Base-by-base conservation (phyloP, 768 basidiomycete genomes). In the Trametes cingulata region DNA sequence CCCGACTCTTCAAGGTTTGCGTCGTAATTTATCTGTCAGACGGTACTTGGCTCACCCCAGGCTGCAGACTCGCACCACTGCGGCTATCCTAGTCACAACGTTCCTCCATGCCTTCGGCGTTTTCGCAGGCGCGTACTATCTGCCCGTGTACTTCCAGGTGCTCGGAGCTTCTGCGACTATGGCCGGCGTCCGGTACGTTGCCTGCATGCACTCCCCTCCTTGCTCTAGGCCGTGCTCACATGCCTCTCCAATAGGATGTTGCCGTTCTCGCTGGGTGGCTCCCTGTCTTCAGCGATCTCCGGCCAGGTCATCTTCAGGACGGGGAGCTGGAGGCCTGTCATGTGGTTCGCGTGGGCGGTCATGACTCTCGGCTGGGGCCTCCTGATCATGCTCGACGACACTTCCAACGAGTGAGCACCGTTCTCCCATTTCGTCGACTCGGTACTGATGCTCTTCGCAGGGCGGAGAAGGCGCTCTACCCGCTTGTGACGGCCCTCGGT, bases 91-190 rank as follows among this genome's bases (percentile, higher is more conserved):
- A 7, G 63, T 87, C 24, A 74, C 80, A 2, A 75, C 76, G 6
- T 84, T 91, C 68, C 65, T 90, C 12, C 91, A 93, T 62, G 87
- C 81, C 0, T 19, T 85, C 20, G 77, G 78, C 1, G 89, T 90
- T 73, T 88, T 90, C 65, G 71, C 73, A 12, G 82, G 82, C 79
- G 81, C 84, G 43, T 87, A 76, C 67, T 91, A 91, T 65, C 78
- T 93, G 7, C 90, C 91, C 0, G 69, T 92, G 2, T 93, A 88
- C 69, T 93, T 80, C 73, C 91, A 93, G 75, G 82, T 87, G 2
- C 80, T 91, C 13, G 91, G 91, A 0, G 78, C 88, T 0, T 87
- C 87, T 9, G 88, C 90, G 6, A 91, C 88, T 0, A 78, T 74
- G 46, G 81, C 89, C 25, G 88, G 88, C 51, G 79, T 91, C 22